These are phyloP conservation scores for Pythium inflatum DNA, from an alignment of 352 stramenopile genomes.

Conservation along the genomic window DNA sequence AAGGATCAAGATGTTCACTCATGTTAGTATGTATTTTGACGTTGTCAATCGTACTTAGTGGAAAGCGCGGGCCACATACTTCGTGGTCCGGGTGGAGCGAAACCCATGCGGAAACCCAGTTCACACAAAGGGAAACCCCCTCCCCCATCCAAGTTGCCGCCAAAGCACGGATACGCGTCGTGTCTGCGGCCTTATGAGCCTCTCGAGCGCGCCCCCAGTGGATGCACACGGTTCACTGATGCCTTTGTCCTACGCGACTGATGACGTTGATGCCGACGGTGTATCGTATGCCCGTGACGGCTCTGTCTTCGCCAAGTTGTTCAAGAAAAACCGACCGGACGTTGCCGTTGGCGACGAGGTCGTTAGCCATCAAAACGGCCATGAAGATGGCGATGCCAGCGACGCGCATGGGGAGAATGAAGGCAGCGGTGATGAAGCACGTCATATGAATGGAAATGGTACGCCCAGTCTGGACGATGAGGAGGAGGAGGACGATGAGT, in stretches of 20 bases:
- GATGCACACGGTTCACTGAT: neutral
- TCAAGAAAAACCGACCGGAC: conserved; percentile 17
- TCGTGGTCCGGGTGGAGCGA: neutral
- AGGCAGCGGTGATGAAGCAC: neutral
- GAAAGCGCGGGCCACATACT: conserved; percentile 4
- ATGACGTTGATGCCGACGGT: neutral
- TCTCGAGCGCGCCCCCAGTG: neutral
- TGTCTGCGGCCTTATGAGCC: conserved; percentile 11
- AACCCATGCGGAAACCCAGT: too few species aligned
- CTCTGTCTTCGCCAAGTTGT: conserved; percentile 21
- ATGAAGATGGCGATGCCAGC: neutral
- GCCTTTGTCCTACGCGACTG: neutral
- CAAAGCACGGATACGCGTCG: conserved; percentile 3
- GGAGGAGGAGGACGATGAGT: conserved; percentile 42
- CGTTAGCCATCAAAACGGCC: neutral
- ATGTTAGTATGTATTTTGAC: too few species aligned
- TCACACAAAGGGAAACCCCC: conserved; percentile 11
- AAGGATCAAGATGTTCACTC: too few species aligned
- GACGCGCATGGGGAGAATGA: neutral
- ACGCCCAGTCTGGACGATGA: conserved; percentile 22
- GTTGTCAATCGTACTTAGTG: conserved; percentile 19
- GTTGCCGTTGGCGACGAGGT: conserved; percentile 7
- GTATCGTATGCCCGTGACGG: neutral
- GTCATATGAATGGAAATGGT: conserved; percentile 15
- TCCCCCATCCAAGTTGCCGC: conserved; percentile 9